A percentile compares a stretch with the other conserved stretches of the same genome.
phyloP scores from a whole-genome alignment of 805 yeast species.

The Soucietia sequanensis region DNA sequence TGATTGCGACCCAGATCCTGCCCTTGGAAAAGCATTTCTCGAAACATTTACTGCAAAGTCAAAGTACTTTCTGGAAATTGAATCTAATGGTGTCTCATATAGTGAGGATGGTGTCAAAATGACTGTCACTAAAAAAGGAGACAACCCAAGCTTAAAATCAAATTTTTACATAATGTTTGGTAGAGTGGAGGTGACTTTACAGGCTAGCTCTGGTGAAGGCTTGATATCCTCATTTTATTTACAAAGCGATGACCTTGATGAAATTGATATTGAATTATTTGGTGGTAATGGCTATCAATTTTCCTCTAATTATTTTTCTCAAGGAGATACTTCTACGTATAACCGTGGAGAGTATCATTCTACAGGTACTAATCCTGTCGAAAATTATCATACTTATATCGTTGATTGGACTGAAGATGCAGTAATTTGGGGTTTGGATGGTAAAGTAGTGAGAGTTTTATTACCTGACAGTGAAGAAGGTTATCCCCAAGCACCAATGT shows the following conservation, averaged over 20 bases:
- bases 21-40: conserved; percentile 26
- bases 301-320: conserved; percentile 77
- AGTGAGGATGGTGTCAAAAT: conserved; percentile 59
- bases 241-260: conserved; percentile 84
- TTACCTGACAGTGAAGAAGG: conserved; percentile 55
- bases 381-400: conserved; percentile 70
- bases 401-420: conserved; percentile 76
- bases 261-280: conserved; percentile 84
- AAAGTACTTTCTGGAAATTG: conserved; percentile 16
- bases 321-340: conserved; percentile 74
- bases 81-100: conserved; percentile 28
- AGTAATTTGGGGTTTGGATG: conserved; percentile 73
- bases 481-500: conserved; percentile 92
- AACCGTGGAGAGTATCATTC: conserved; percentile 76
- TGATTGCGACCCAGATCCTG: conserved; percentile 28
- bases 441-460: conserved; percentile 63
- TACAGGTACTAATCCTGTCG: conserved; percentile 53
- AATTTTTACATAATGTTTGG: conserved; percentile 89
- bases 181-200: conserved; percentile 65
- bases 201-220: conserved; percentile 78
- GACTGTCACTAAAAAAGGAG: conserved; percentile 59
- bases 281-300: conserved; percentile 76
- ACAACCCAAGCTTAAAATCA: conserved; percentile 77
- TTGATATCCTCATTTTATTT: conserved; percentile 77
- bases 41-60: conserved; percentile 24